Percentiles rank a stretch among this genome's conserved stretches.
phyloP scores from a whole-genome alignment of 2,329 filamentous ascomycete species.

The Mycosphaerelloides madeirae region DNA sequence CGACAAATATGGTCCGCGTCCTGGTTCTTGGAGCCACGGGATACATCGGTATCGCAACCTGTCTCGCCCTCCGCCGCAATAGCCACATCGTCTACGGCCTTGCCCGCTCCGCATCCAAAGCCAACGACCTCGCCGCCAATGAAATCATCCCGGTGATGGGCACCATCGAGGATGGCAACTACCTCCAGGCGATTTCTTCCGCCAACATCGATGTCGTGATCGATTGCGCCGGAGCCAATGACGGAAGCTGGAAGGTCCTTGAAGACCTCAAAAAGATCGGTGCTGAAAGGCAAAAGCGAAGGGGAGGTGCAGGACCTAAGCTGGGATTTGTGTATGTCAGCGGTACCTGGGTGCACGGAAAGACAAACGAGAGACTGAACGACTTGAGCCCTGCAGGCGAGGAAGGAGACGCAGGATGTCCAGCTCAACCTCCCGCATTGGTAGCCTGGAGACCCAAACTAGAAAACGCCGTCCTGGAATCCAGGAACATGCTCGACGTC shows the following conservation, averaged over 20 bases:
- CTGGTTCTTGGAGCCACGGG: slow-evolving; percentile 3
- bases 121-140: neutral
- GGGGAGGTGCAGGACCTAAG: slow-evolving; percentile 3
- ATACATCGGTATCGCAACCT: slow-evolving; percentile 2
- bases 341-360: slow-evolving; percentile 3
- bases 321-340: slow-evolving; percentile 3
- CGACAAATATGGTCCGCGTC: slow-evolving; percentile 1
- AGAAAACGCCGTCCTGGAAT: neutral
- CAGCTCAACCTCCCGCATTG: neutral
- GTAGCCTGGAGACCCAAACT: slow-evolving; percentile 1
- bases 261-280: slow-evolving; percentile 1
- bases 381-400: neutral
- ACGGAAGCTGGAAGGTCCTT: slow-evolving; percentile 1
- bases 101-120: slow-evolving; percentile 3
- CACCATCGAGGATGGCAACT: neutral
- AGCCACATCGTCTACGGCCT: slow-evolving; percentile 5
- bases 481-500: neutral
- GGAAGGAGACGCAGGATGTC: slow-evolving; percentile 1
- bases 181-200: neutral
- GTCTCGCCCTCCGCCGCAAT: neutral
- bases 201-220: slow-evolving; percentile 7
- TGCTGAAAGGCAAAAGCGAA: neutral
- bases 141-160: slow-evolving; percentile 1
- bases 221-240: slow-evolving; percentile 2
- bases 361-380: neutral